Percentiles rank a stretch among this genome's conserved stretches.
These are phyloP conservation scores for Zarea fungicola DNA, from an alignment of 2,329 filamentous ascomycete genomes.

Conservation along the genomic window DNA sequence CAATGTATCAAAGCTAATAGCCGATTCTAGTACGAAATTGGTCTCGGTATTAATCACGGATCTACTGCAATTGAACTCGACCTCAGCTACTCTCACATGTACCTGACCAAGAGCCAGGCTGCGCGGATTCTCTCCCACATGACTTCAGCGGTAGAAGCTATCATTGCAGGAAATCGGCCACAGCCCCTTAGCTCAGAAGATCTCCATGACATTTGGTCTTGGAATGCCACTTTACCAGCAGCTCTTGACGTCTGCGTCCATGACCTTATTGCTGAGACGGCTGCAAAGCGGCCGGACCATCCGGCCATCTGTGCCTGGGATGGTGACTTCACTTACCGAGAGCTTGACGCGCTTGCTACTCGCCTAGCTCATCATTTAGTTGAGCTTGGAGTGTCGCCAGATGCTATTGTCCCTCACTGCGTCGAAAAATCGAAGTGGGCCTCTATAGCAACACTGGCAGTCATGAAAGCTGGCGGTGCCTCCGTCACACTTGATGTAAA, in stretches of 20 bases:
- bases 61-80: neutral
- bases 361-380: slow-evolving; percentile 14
- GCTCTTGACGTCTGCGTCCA: neutral
- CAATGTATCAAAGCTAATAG: neutral
- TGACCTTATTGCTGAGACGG: neutral
- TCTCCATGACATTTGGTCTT: slow-evolving; percentile 1
- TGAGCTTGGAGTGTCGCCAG: slow-evolving; percentile 1
- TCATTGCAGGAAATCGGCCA: neutral
- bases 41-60: neutral
- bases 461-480: slow-evolving; percentile 12
- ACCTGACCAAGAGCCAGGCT: neutral
- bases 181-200: neutral
- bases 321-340: slow-evolving; percentile 35
- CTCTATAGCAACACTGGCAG: slow-evolving; percentile 9
- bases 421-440: slow-evolving; percentile 15
- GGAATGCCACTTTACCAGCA: neutral
- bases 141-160: neutral
- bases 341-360: slow-evolving; percentile 23
- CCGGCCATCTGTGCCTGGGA: slow-evolving; percentile 20
- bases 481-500: slow-evolving; percentile 18
- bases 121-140: neutral
- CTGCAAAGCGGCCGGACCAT: neutral
- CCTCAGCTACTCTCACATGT: neutral
- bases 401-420: slow-evolving; percentile 16
- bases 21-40: neutral